Evolutionary conservation across 2,329 filamentous ascomycete genomes (phyloP).

Genomic region (Colletotrichum cuscutae): DNA sequence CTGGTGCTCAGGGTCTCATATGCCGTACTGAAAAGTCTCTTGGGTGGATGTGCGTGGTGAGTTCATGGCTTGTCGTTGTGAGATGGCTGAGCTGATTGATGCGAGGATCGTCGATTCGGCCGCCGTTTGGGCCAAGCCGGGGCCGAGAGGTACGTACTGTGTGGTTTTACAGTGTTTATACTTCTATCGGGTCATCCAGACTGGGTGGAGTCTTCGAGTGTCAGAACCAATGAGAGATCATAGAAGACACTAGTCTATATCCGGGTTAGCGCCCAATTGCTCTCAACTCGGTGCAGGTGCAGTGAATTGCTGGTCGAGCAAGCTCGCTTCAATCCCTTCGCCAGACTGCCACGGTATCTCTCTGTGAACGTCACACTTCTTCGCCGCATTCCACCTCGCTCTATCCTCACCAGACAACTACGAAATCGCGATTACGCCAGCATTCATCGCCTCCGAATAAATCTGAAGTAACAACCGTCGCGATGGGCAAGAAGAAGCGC

Average conservation of each 20-base stretch:
- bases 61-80: neutral
- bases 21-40: neutral
- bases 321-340: conserved; percentile 35
- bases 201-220: accelerated
- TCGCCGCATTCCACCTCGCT: conserved; percentile 11
- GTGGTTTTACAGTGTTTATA: neutral
- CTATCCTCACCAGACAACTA: neutral
- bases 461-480: conserved; percentile 4
- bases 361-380: conserved; percentile 10
- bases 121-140: neutral
- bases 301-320: conserved; percentile 15
- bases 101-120: too few species aligned
- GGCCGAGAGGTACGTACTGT: conserved; percentile 2
- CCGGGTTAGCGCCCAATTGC: conserved; percentile 17
- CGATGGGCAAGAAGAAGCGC: conserved; percentile 92
- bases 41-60: neutral
- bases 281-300: conserved; percentile 8
- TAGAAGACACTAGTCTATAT: accelerated
- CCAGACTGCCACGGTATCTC: conserved; percentile 11
- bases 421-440: neutral
- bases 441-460: too few species aligned
- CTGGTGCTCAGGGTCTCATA: neutral
- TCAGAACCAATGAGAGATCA: neutral
- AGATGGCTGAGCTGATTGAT: neutral
- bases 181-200: accelerated